A percentile compares a stretch with the other conserved stretches of the same genome.
Conservation (phyloP, 345 rosid genomes). For the Populus pruinosa region DNA sequence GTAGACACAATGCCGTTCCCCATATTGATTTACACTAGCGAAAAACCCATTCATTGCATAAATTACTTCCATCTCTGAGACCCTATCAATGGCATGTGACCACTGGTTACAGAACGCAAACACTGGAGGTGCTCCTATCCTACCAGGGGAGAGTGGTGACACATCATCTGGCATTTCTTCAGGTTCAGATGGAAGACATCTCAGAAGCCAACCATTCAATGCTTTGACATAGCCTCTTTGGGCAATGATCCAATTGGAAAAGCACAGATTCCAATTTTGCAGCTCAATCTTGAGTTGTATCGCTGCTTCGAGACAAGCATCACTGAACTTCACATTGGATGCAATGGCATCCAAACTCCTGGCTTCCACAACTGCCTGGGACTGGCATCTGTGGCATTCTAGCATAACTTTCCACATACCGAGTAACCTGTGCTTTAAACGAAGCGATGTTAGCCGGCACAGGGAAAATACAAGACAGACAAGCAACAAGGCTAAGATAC, state of each 20-base stretch:
- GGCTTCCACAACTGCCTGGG: conserved; percentile 35
- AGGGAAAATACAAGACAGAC: not conserved
- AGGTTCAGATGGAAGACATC: conserved; percentile 49
- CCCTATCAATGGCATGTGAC: conserved; percentile 42
- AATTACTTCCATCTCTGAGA: conserved; percentile 39
- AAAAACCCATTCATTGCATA: conserved; percentile 31
- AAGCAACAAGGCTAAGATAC: not conserved
- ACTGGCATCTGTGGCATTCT: conserved; percentile 56
- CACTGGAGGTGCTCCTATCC: conserved; percentile 43
- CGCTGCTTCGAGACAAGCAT: conserved; percentile 46
- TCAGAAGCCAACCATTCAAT: conserved; percentile 59
- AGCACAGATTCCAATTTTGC: conserved; percentile 45
- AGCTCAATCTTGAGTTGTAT: conserved; percentile 55
- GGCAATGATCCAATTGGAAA: conserved; percentile 52
- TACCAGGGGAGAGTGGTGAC: conserved; percentile 33
- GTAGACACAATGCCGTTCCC: conserved; percentile 28
- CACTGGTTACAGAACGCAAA: conserved; percentile 45
- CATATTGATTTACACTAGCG: conserved; percentile 19
- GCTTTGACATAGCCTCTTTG: conserved; percentile 55
- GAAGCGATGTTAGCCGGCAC: not conserved
- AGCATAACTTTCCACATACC: conserved; percentile 67
- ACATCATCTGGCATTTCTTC: conserved; percentile 40
- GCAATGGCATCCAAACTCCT: conserved; percentile 37
- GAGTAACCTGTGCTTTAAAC: conserved; percentile 35
- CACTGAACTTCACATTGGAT: conserved; percentile 29